phyloP scores from a whole-genome alignment of 768 basidiomycete genomes.

The Tylopilus cervinicoccineus region DNA sequence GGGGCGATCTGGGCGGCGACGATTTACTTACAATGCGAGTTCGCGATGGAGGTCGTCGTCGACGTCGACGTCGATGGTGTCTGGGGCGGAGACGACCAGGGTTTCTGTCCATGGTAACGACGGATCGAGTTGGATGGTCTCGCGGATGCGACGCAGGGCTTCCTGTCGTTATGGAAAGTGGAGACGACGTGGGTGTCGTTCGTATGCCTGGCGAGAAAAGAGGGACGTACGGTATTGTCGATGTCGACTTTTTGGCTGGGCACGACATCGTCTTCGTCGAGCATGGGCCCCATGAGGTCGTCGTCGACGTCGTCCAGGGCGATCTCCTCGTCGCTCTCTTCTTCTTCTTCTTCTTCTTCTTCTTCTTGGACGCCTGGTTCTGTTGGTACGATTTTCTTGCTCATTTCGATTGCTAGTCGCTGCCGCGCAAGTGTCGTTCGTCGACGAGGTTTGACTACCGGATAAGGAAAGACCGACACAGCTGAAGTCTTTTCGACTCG shows the following conservation, averaged over 20 bases:
- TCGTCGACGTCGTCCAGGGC: conserved; percentile 81
- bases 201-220: neutral
- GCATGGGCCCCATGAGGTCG: conserved; percentile 53
- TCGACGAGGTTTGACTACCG: neutral
- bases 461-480: conserved; percentile 20
- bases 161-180: conserved; percentile 39
- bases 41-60: conserved; percentile 92
- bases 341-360: conserved; percentile 16
- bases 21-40: conserved; percentile 81
- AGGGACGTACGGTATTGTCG: conserved; percentile 65
- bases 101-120: conserved; percentile 85
- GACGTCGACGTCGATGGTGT: conserved; percentile 71
- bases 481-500: conserved; percentile 18
- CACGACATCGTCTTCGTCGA: conserved; percentile 80
- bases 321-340: conserved; percentile 39
- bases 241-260: conserved; percentile 69
- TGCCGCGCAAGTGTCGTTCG: conserved; percentile 2
- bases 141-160: conserved; percentile 77
- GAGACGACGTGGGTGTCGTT: neutral
- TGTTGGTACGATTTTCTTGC: conserved; percentile 3
- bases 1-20: too few relatives aligned
- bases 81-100: conserved; percentile 64
- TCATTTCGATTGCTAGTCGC: conserved; percentile 10
- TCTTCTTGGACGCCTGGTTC: conserved; percentile 4
- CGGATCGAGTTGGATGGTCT: conserved; percentile 69